Evolutionary conservation across 805 yeast genomes (phyloP).

Genomic region (Starmerella vaccinii): DNA sequence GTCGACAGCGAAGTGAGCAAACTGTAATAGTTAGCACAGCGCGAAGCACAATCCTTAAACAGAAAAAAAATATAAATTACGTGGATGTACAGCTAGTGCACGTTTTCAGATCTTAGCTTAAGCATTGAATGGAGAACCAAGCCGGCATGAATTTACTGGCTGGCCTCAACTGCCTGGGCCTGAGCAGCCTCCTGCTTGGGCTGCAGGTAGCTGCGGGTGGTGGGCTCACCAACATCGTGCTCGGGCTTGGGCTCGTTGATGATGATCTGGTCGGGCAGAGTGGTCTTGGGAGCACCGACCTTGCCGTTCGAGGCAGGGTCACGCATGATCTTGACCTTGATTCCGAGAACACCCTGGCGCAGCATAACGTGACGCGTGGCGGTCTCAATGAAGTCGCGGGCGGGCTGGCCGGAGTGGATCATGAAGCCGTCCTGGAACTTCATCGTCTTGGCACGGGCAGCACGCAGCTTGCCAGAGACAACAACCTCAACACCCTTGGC

Average conservation of each 20-base stretch:
- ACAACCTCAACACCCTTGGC: slow-evolving; percentile 99
- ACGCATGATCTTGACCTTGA: slow-evolving; percentile 98
- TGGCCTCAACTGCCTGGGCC: slow-evolving; percentile 10
- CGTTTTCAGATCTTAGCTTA: neutral
- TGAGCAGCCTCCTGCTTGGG: slow-evolving; percentile 15
- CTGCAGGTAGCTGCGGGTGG: slow-evolving; percentile 60
- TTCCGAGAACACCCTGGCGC: slow-evolving; percentile 99
- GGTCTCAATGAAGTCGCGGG: slow-evolving; percentile 93
- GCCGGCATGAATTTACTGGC: neutral
- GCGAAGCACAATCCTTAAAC: neutral
- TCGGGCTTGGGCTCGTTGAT: slow-evolving; percentile 94
- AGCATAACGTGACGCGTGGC: slow-evolving; percentile 99
- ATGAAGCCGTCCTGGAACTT: slow-evolving; percentile 99
- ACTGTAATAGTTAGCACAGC: slow-evolving; percentile 29
- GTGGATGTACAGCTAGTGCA: neutral
- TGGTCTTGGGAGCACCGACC: slow-evolving; percentile 35
- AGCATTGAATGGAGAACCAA: no score
- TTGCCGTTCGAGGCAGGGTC: slow-evolving; percentile 59
- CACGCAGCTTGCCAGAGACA: slow-evolving; percentile 98
- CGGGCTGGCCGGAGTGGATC: slow-evolving; percentile 99
- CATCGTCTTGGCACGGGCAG: slow-evolving; percentile 99
- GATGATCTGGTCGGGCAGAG: slow-evolving; percentile 91
- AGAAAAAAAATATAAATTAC: slow-evolving; percentile 8
- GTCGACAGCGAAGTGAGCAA: slow-evolving; percentile 46
- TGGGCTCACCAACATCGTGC: slow-evolving; percentile 46